Conservation (phyloP, 805 yeast species). For the Candida succiphila region DNA sequence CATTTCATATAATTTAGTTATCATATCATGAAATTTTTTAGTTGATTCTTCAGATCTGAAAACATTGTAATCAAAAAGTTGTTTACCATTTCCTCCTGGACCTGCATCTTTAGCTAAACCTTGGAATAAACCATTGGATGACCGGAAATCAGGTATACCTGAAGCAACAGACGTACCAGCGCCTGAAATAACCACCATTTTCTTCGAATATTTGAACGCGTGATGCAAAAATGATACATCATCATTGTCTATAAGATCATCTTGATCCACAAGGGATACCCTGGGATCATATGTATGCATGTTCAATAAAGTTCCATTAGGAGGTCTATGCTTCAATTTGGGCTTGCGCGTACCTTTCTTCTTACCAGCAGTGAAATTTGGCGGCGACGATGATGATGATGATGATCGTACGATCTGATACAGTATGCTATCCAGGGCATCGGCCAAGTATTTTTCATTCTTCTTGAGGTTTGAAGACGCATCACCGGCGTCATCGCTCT, state of each 20-base stretch:
- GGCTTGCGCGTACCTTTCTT: constrained; percentile 30
- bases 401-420: neutral
- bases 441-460: neutral
- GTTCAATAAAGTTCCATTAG: constrained; percentile 32
- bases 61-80: constrained; percentile 71
- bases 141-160: constrained; percentile 75
- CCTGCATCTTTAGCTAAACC: constrained; percentile 33
- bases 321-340: constrained; percentile 34
- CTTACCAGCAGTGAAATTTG: too few relatives aligned
- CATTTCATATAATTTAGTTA: constrained; percentile 48
- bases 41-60: constrained; percentile 56
- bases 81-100: constrained; percentile 35
- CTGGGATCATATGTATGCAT: constrained; percentile 18
- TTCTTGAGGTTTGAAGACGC: neutral
- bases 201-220: constrained; percentile 44
- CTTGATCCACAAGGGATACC: constrained; percentile 22
- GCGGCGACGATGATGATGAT: too few relatives aligned
- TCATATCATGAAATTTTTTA: constrained; percentile 62
- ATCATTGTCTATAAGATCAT: constrained; percentile 21
- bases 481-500: neutral
- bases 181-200: constrained; percentile 64
- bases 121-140: constrained; percentile 67
- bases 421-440: neutral
- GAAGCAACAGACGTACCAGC: constrained; percentile 90
- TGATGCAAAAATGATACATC: constrained; percentile 41